A percentile compares a stretch with the other conserved stretches of the same genome.
phyloP scores from a whole-genome alignment of 1,284 basidiomycete species.

The Cutaneotrichosporon curvatum region DNA sequence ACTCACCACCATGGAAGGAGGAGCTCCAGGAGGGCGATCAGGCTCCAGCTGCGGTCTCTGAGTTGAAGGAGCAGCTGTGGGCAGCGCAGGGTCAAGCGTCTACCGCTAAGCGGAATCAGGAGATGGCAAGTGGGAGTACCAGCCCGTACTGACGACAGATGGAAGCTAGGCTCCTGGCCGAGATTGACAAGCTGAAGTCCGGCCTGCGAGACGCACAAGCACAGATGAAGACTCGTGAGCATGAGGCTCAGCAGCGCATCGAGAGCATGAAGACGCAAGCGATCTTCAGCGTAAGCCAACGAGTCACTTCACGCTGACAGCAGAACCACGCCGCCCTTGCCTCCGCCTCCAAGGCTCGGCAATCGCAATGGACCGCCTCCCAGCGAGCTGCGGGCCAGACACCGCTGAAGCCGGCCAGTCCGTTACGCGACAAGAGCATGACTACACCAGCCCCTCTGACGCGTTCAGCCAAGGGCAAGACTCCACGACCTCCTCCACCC shows the following conservation, averaged over 20 bases:
- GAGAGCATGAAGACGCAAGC: constrained; percentile 40
- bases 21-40: constrained; percentile 1
- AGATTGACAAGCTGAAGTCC: constrained; percentile 19
- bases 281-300: constrained; percentile 32
- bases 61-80: constrained; percentile 28
- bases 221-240: constrained; percentile 25
- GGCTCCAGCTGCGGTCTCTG: neutral
- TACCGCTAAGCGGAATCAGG: constrained; percentile 26
- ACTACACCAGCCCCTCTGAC: constrained; percentile 18
- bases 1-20: neutral
- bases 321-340: constrained; percentile 17
- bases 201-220: constrained; percentile 25
- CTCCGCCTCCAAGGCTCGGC: constrained; percentile 16
- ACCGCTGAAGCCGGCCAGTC: constrained; percentile 5
- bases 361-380: constrained; percentile 14
- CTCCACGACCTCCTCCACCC: constrained; percentile 21
- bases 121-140: constrained; percentile 19
- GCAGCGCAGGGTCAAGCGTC: constrained; percentile 31
- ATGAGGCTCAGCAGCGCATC: constrained; percentile 39
- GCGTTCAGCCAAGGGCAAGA: constrained; percentile 26
- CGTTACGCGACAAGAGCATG: constrained; percentile 7
- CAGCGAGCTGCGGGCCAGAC: constrained; percentile 8
- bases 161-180: constrained; percentile 12
- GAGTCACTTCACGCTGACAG: neutral
- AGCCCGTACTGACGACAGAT: constrained; percentile 3